phyloP scores from a whole-genome alignment of 2,329 filamentous ascomycete genomes.

The Knufia petricola region DNA sequence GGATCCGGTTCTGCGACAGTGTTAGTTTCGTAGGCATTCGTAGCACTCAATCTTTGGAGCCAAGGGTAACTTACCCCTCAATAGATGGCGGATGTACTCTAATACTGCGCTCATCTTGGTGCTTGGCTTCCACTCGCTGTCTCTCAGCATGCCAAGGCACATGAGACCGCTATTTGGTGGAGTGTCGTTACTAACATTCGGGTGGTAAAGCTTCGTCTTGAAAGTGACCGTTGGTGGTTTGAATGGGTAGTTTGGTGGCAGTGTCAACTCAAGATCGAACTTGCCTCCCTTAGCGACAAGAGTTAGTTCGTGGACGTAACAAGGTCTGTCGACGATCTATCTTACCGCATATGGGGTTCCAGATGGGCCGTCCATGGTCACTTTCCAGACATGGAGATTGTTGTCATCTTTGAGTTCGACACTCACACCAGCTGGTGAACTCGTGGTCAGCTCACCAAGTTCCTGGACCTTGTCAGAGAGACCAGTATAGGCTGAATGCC shows the following conservation, averaged over 20 bases:
- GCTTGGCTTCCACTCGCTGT: conserved; percentile 86
- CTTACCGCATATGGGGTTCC: conserved; percentile 56
- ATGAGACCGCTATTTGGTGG: conserved; percentile 58
- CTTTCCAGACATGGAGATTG: conserved; percentile 59
- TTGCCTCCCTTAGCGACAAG: conserved; percentile 49
- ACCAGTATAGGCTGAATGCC: background rate
- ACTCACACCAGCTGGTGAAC: conserved; percentile 48
- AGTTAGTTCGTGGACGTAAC: background rate
- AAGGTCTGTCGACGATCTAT: conserved; percentile 8
- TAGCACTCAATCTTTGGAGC: background rate
- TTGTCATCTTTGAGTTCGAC: conserved; percentile 51
- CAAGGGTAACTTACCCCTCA: conserved; percentile 32
- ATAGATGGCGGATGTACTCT: conserved; percentile 62
- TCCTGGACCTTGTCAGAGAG: conserved; percentile 40
- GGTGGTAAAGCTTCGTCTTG: conserved; percentile 87
- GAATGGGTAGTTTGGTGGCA: conserved; percentile 81
- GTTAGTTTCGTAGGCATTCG: background rate
- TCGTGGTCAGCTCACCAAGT: conserved; percentile 46
- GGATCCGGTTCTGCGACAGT: conserved; percentile 60
- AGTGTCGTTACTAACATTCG: conserved; percentile 53
- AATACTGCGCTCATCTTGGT: conserved; percentile 67
- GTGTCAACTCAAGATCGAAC: conserved; percentile 62
- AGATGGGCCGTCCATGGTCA: conserved; percentile 56
- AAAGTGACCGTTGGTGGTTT: conserved; percentile 74
- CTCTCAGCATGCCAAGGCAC: conserved; percentile 73